Conservation (phyloP, 306 rosid genomes). For the Vicia faba region DNA sequence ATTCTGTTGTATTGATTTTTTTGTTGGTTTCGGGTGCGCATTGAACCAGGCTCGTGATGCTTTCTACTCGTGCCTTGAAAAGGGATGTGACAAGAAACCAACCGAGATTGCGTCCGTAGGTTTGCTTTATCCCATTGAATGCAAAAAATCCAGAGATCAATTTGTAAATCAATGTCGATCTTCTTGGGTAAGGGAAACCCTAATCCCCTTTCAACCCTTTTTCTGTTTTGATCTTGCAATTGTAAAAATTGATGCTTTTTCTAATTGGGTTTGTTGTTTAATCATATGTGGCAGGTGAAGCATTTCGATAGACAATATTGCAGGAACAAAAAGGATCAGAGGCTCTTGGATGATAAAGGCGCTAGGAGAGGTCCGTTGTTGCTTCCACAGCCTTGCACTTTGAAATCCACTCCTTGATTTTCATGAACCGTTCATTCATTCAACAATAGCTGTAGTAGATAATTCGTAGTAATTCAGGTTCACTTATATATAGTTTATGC, state of each 20-base stretch:
- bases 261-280: conserved; percentile 14
- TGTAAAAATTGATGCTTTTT: conserved; percentile 7
- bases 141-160: conserved; percentile 58
- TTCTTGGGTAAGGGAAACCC: conserved; percentile 67
- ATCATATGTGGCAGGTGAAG: conserved; percentile 63
- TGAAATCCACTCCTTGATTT: conserved; percentile 39
- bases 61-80: conserved; percentile 78
- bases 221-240: not conserved
- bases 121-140: conserved; percentile 74
- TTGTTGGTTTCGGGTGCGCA: too few species aligned
- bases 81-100: conserved; percentile 68
- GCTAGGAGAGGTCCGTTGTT: conserved; percentile 83
- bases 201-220: too few species aligned
- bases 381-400: conserved; percentile 53
- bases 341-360: conserved; percentile 89
- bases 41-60: conserved; percentile 79
- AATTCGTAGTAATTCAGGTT: not conserved
- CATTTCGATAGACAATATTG: conserved; percentile 89
- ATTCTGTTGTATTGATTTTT: not conserved
- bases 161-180: conserved; percentile 77
- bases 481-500: not conserved
- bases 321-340: conserved; percentile 69
- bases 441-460: not conserved
- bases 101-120: conserved; percentile 94
- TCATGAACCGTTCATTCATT: conserved; percentile 1